Evolutionary conservation across 805 yeast species (phyloP).

Genomic region (Geotrichum ghanense): DNA sequence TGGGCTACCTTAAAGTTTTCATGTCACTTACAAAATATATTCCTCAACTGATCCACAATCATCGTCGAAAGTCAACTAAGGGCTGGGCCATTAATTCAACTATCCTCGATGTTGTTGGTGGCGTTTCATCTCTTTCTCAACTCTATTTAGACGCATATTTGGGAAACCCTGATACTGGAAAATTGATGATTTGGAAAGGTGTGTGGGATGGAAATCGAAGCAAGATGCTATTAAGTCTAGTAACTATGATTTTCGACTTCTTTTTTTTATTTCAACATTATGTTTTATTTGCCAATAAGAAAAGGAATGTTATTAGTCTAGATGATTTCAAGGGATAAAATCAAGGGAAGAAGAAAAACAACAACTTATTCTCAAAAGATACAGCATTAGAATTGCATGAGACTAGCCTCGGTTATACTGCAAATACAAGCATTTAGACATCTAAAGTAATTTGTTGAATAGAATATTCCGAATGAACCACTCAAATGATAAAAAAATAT

Average conservation of each 20-base stretch:
- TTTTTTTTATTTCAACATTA: not conserved
- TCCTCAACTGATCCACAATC: conserved; percentile 37
- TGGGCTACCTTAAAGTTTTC: conserved; percentile 35
- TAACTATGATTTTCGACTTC: not conserved
- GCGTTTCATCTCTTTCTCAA: conserved; percentile 30
- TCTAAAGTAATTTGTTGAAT: too few species aligned
- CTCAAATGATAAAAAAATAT: too few species aligned
- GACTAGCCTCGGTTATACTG: too few species aligned
- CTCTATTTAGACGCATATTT: conserved; percentile 30
- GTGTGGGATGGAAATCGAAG: not conserved
- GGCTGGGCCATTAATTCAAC: conserved; percentile 35
- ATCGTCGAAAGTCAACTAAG: conserved; percentile 31
- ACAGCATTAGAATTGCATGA: too few species aligned
- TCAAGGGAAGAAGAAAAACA: too few species aligned
- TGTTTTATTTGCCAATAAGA: not conserved
- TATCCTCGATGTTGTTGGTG: conserved; percentile 33
- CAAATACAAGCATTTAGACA: too few species aligned
- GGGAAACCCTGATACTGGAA: not conserved
- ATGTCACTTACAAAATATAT: conserved; percentile 36
- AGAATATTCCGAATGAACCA: too few species aligned
- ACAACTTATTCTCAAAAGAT: too few species aligned
- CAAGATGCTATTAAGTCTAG: not conserved
- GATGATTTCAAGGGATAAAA: not conserved
- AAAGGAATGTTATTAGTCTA: not conserved
- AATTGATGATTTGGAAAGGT: not conserved